These are phyloP conservation scores for Rostrohypoxylon terebratum DNA, from an alignment of 495 filamentous ascomycete species.

Conservation along the genomic window DNA sequence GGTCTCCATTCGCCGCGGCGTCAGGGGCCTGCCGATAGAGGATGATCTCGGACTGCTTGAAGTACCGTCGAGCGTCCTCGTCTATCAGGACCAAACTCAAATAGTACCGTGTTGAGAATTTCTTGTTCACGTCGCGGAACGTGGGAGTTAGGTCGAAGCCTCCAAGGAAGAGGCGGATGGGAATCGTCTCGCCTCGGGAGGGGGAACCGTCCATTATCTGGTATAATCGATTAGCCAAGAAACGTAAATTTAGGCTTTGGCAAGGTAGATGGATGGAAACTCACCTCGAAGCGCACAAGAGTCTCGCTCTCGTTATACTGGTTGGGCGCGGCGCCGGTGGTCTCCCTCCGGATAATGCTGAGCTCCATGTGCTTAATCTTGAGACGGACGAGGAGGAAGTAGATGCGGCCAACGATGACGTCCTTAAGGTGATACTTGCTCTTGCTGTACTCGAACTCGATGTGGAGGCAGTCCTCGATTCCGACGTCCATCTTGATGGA, in stretches of 20 bases:
- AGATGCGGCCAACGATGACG: constrained; percentile 98
- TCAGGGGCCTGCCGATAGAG: constrained; percentile 95
- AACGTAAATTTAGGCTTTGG: background rate
- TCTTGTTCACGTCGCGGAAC: constrained; percentile 99
- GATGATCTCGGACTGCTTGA: constrained; percentile 99
- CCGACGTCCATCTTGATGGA: constrained; percentile 99
- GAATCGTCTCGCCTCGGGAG: constrained; percentile 97
- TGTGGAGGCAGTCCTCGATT: constrained; percentile 99
- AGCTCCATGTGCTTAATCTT: constrained; percentile 99
- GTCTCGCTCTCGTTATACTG: constrained; percentile 99
- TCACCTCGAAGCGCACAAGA: constrained; percentile 94
- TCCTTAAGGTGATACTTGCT: constrained; percentile 99
- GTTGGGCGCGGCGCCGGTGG: constrained; percentile 97
- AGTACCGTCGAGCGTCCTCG: constrained; percentile 97
- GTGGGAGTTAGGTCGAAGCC: constrained; percentile 98
- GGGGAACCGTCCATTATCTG: constrained; percentile 99
- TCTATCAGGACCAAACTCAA: constrained; percentile 96
- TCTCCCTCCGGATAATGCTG: constrained; percentile 96
- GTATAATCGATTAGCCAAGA: constrained; percentile 12
- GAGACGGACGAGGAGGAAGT: constrained; percentile 95
- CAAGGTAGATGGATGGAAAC: constrained; percentile 42
- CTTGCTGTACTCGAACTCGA: constrained; percentile 99
- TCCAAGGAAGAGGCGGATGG: constrained; percentile 96
- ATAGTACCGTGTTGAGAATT: constrained; percentile 98
- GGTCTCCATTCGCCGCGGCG: constrained; percentile 52